Conservation (phyloP, 164 flowering plant species). For the Platanus orientalis region DNA sequence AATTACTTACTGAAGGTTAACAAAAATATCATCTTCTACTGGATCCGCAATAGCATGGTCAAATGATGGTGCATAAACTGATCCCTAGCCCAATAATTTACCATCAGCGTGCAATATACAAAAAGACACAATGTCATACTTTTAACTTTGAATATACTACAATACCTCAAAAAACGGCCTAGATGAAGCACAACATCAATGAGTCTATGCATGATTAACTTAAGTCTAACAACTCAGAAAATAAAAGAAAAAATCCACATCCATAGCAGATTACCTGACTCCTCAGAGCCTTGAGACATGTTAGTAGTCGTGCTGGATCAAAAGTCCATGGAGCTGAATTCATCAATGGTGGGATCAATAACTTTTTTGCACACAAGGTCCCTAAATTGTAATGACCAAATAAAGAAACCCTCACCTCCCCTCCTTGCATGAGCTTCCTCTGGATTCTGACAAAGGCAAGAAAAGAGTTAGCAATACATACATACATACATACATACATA, state of each 20-base stretch:
- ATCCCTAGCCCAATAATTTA: constrained; percentile 46
- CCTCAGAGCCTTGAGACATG: constrained; percentile 55
- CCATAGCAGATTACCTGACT: constrained; percentile 38
- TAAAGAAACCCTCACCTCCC: constrained; percentile 65
- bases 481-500: too few species aligned
- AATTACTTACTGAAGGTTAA: constrained; percentile 67
- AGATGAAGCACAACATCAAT: background rate
- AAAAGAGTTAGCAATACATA: background rate
- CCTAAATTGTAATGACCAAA: constrained; percentile 7
- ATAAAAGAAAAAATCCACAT: background rate
- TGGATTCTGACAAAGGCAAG: constrained; percentile 61
- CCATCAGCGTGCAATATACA: constrained; percentile 9
- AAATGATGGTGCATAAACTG: constrained; percentile 85
- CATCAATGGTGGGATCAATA: constrained; percentile 21
- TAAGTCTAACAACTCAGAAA: background rate
- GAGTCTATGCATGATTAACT: background rate
- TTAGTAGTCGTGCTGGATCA: constrained; percentile 53
- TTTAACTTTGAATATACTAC: background rate
- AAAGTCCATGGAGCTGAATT: constrained; percentile 97
- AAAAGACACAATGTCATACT: background rate
- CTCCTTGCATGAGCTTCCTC: constrained; percentile 98
- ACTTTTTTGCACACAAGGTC: background rate
- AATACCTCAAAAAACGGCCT: background rate
- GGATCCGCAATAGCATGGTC: constrained; percentile 97
- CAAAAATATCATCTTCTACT: constrained; percentile 81